phyloP scores from a whole-genome alignment of 768 basidiomycete genomes.

The Gautieria morchelliformis region DNA sequence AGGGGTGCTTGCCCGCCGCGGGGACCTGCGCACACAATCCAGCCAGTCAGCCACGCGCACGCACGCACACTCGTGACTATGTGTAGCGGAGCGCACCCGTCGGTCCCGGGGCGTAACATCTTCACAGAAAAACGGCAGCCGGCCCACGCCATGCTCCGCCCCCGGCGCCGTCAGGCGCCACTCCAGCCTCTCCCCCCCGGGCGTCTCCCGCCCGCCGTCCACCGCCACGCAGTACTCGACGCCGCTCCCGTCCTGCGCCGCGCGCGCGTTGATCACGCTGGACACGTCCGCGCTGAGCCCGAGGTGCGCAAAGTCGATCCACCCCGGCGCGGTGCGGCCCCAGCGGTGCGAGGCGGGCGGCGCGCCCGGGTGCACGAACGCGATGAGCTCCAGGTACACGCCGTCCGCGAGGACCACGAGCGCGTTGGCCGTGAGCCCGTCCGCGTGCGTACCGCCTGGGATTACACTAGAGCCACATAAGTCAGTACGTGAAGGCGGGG shows the following conservation, averaged over 20 bases:
- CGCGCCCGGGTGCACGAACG: slow-evolving; percentile 46
- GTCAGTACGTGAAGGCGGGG: neutral
- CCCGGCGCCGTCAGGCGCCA: slow-evolving; percentile 47
- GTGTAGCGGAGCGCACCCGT: slow-evolving; percentile 33
- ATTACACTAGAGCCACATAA: slow-evolving; percentile 40
- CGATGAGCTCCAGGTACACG: slow-evolving; percentile 60
- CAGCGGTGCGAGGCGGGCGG: slow-evolving; percentile 45
- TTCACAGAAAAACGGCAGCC: slow-evolving; percentile 64
- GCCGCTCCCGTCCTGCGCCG: slow-evolving; percentile 27
- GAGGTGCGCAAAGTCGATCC: slow-evolving; percentile 60
- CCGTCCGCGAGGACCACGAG: slow-evolving; percentile 56
- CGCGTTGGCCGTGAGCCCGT: slow-evolving; percentile 53
- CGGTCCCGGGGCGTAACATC: slow-evolving; percentile 53
- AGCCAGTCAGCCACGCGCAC: no score
- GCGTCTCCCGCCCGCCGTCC: slow-evolving; percentile 43
- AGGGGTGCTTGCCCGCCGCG: slow-evolving; percentile 39
- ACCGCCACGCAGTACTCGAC: slow-evolving; percentile 36
- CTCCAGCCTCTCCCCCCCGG: slow-evolving; percentile 43
- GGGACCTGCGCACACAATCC: slow-evolving; percentile 35
- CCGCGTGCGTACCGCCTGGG: slow-evolving; percentile 56
- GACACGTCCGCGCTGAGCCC: slow-evolving; percentile 38
- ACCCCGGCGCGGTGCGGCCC: slow-evolving; percentile 46
- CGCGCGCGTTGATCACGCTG: slow-evolving; percentile 44
- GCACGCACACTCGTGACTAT: no score
- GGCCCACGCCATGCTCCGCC: slow-evolving; percentile 18